phyloP scores from a whole-genome alignment of 306 rosid genomes.

The Luffa acutangula region DNA sequence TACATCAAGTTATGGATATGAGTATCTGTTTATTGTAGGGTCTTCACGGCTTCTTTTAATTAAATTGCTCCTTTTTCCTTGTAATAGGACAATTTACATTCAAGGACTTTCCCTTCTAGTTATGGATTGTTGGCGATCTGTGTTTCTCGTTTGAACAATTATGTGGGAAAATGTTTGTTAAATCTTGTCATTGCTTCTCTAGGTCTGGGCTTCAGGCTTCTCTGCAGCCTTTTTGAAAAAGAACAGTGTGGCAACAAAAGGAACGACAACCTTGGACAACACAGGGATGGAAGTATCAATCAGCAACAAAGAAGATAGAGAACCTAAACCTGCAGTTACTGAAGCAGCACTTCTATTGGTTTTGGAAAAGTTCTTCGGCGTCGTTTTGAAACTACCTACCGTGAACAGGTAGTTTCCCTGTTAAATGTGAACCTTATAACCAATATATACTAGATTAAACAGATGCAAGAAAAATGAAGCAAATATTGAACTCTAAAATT shows the following conservation, averaged over 20 bases:
- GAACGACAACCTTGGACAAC: slow-evolving; percentile 26
- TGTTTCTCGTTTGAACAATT: neutral
- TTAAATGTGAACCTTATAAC: neutral
- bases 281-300: slow-evolving; percentile 31
- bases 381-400: slow-evolving; percentile 69
- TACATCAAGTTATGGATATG: neutral
- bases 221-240: slow-evolving; percentile 92
- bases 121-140: neutral
- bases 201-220: slow-evolving; percentile 99
- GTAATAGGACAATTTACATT: neutral
- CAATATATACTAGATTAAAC: neutral
- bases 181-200: neutral
- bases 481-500: neutral
- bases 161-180: neutral
- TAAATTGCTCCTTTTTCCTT: neutral
- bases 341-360: slow-evolving; percentile 68
- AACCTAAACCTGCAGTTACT: slow-evolving; percentile 61
- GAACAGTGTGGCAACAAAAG: slow-evolving; percentile 73
- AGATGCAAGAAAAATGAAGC: neutral
- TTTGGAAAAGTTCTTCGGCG: slow-evolving; percentile 62
- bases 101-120: neutral
- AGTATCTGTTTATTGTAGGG: neutral
- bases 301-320: slow-evolving; percentile 24
- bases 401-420: slow-evolving; percentile 57
- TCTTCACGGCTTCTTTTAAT: neutral